A percentile compares a stretch with the other conserved stretches of the same genome.
These are phyloP conservation scores for cucumber (Cucumis sativus) DNA, from an alignment of 306 rosid genomes.

Conservation along the genomic window Cucumber_9930_V3 NC_026655.2:32686501-32687000, in stretches of 20 bases:
- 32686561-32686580: neutral
- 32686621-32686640: neutral
- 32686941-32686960: neutral
- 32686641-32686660: neutral
- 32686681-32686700: neutral
- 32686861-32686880: neutral
- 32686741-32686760: neutral
- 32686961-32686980: neutral
- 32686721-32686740: neutral
- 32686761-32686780: neutral
- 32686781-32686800: neutral
- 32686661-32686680: neutral
- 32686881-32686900: neutral
- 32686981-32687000: neutral
- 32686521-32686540: slow-evolving; percentile 3
- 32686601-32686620: slow-evolving; percentile 5
- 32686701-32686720: neutral
- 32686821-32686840: neutral
- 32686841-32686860: neutral
- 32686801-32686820: too few species aligned
- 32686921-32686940: neutral
- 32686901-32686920: neutral
- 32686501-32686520: slow-evolving; percentile 6
- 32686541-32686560: slow-evolving; percentile 8
- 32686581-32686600: neutral